These are phyloP conservation scores for Apostasia shenzhenica DNA, from an alignment of 106 monocot species.

Conservation along the genomic window DNA sequence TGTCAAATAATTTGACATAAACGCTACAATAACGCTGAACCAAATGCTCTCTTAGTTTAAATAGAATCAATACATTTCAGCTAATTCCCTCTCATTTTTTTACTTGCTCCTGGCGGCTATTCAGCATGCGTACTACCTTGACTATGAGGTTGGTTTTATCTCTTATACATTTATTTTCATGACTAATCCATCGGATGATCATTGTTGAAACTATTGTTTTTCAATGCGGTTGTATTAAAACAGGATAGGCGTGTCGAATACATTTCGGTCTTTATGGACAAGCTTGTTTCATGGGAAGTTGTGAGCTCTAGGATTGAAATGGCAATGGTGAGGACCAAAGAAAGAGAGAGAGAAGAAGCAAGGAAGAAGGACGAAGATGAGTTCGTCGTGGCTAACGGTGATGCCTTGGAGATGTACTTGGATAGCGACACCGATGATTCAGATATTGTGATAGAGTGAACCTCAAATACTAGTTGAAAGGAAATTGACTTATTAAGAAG, in stretches of 20 bases:
- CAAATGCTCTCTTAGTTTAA: too few species aligned
- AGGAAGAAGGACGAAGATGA: conserved; percentile 16
- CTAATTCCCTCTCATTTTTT: not conserved
- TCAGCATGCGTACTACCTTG: conserved; percentile 89
- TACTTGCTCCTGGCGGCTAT: not conserved
- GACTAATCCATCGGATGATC: not conserved
- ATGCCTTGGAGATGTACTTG: conserved; percentile 40
- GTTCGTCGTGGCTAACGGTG: not conserved
- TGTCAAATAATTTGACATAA: too few species aligned
- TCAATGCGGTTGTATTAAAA: not conserved
- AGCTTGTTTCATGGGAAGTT: conserved; percentile 75
- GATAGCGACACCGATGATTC: conserved; percentile 43
- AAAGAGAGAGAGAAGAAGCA: conserved; percentile 32
- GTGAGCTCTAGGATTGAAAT: conserved; percentile 47
- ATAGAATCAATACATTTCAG: not conserved
- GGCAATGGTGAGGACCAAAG: conserved; percentile 29
- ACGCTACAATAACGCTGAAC: too few species aligned
- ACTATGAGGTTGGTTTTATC: conserved; percentile 55
- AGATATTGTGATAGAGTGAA: conserved; percentile 3
- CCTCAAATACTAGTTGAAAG: too few species aligned
- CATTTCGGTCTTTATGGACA: conserved; percentile 49
- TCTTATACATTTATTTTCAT: not conserved
- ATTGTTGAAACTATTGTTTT: not conserved
- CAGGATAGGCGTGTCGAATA: conserved; percentile 62
- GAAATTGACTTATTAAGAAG: too few species aligned